Percentiles rank a stretch among this genome's conserved stretches.
phyloP scores from a whole-genome alignment of 2,329 filamentous ascomycete species.

The Sclerotinia spermophila region DNA sequence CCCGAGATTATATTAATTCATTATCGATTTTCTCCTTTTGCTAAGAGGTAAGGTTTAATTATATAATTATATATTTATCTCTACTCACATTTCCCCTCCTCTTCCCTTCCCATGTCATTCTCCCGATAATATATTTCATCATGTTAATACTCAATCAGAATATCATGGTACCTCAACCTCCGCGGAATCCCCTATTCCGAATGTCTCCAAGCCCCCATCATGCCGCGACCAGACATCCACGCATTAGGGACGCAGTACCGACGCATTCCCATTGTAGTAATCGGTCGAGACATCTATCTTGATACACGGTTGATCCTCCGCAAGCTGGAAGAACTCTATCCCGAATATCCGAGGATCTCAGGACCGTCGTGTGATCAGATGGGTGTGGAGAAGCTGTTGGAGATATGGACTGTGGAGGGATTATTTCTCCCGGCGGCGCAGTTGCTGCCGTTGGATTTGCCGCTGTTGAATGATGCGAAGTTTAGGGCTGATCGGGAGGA shows the following conservation, averaged over 20 bases:
- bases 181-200: constrained; percentile 62
- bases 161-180: constrained; percentile 66
- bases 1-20: constrained; percentile 54
- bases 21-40: constrained; percentile 63
- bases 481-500: constrained; percentile 57
- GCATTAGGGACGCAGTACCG: constrained; percentile 62
- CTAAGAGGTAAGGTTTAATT: constrained; percentile 43
- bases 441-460: not conserved
- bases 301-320: constrained; percentile 66
- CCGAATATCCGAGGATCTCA: constrained; percentile 24
- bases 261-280: constrained; percentile 64
- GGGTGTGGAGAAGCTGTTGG: constrained; percentile 51
- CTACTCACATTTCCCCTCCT: not conserved
- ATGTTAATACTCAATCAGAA: constrained; percentile 24
- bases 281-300: constrained; percentile 65
- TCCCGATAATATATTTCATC: no score
- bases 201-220: constrained; percentile 56
- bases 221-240: constrained; percentile 63
- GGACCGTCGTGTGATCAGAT: not conserved
- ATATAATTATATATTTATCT: not conserved
- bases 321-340: constrained; percentile 58
- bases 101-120: not conserved
- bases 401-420: constrained; percentile 50
- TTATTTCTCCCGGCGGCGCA: not conserved
- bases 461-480: constrained; percentile 48